These are phyloP conservation scores for Aspergillus novofumigatus DNA, from an alignment of 2,329 filamentous ascomycete species.

Conservation along the genomic window DNA sequence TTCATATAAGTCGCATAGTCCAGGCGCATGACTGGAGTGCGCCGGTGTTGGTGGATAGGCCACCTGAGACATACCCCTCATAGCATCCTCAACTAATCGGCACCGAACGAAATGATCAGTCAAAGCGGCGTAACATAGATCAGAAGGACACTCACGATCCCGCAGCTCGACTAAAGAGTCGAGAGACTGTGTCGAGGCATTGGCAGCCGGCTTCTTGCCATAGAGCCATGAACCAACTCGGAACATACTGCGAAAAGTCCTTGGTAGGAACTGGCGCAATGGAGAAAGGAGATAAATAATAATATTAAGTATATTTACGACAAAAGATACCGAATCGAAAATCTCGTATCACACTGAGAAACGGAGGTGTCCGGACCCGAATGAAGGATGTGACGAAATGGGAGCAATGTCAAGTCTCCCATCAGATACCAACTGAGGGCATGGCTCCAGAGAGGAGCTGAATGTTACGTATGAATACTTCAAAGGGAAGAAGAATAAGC, in stretches of 20 bases:
- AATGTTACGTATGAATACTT: not conserved
- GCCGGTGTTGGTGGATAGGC: not conserved
- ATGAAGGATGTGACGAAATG: conserved; percentile 17
- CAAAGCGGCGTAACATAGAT: conserved; percentile 11
- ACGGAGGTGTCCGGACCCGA: conserved; percentile 16
- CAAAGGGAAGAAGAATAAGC: not conserved
- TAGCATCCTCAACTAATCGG: conserved; percentile 36
- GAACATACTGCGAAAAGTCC: conserved; percentile 29
- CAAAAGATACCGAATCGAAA: not conserved
- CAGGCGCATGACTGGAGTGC: not conserved
- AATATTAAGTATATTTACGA: not conserved
- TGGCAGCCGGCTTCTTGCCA: conserved; percentile 36
- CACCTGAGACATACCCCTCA: conserved; percentile 36
- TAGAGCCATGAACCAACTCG: conserved; percentile 44
- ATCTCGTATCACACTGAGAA: conserved; percentile 7
- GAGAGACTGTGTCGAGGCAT: conserved; percentile 51
- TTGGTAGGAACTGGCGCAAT: not conserved
- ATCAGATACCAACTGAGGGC: conserved; percentile 14
- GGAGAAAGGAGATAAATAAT: conserved; percentile 1
- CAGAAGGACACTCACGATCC: conserved; percentile 34
- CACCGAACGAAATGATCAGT: conserved; percentile 14
- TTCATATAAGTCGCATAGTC: not conserved
- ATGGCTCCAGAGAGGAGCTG: not conserved
- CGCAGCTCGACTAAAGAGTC: conserved; percentile 56
- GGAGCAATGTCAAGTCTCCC: conserved; percentile 25